Percentiles rank a stretch among this genome's conserved stretches.
These are phyloP conservation scores for Withania somnifera DNA, from an alignment of 305 asterid species.

Conservation along the genomic window DNA sequence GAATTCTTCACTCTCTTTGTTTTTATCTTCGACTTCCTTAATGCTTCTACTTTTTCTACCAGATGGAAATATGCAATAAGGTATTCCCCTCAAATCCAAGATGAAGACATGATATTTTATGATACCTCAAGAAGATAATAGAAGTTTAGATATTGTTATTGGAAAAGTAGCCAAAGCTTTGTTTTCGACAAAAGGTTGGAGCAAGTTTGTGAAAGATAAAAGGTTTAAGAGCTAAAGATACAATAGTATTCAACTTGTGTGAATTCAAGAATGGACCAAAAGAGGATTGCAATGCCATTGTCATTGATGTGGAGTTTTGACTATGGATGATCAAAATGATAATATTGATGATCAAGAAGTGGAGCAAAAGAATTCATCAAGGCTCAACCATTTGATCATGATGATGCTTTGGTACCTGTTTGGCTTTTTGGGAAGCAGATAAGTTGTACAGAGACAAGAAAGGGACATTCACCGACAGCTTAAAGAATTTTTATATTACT, in stretches of 20 bases:
- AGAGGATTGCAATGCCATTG: constrained; percentile 9
- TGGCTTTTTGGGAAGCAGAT: constrained; percentile 1
- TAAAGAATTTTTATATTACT: background rate
- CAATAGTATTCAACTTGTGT: constrained; percentile 26
- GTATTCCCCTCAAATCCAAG: constrained; percentile 31
- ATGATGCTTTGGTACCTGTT: background rate
- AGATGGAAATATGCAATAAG: constrained; percentile 45
- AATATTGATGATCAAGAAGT: background rate
- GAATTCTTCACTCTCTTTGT: no score
- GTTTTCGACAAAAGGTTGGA: constrained; percentile 74
- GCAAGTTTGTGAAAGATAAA: constrained; percentile 37
- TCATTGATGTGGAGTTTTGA: constrained; percentile 27
- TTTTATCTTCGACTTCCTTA: no score
- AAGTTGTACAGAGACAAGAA: background rate
- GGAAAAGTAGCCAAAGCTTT: constrained; percentile 67
- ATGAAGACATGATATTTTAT: constrained; percentile 32
- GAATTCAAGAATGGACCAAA: constrained; percentile 12
- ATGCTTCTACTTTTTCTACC: no score
- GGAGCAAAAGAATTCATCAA: background rate
- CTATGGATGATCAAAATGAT: background rate
- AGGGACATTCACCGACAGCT: no score
- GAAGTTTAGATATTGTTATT: constrained; percentile 54
- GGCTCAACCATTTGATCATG: background rate
- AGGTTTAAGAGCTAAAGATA: constrained; percentile 29
- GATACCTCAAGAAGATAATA: constrained; percentile 36